These are phyloP conservation scores for Daedaleopsis sinensis DNA, from an alignment of 768 basidiomycete genomes.

Conservation along the genomic window DNA sequence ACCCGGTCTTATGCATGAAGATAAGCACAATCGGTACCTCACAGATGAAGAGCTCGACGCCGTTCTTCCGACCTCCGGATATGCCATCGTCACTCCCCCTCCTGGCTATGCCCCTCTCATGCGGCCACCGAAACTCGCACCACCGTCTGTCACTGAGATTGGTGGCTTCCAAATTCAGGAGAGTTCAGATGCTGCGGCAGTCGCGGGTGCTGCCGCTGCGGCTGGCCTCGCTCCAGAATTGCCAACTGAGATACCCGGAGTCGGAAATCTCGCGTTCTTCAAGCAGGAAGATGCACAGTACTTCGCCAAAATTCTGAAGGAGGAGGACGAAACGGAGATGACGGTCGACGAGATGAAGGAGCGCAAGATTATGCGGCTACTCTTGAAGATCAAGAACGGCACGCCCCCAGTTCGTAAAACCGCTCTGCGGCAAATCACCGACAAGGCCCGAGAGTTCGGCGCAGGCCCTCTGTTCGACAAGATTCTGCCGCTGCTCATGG, in stretches of 20 bases:
- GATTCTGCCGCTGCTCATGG: constrained; percentile 97
- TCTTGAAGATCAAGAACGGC: constrained; percentile 99
- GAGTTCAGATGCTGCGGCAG: constrained; percentile 86
- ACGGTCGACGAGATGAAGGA: constrained; percentile 99
- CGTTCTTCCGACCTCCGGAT: constrained; percentile 84
- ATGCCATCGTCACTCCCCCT: constrained; percentile 90
- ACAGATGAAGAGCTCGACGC: constrained; percentile 95
- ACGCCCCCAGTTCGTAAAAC: constrained; percentile 98
- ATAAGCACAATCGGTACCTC: constrained; percentile 95
- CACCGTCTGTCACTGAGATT: constrained; percentile 53
- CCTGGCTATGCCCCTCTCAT: constrained; percentile 87
- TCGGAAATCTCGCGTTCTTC: constrained; percentile 96
- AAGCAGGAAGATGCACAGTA: constrained; percentile 98
- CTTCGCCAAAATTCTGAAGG: constrained; percentile 93
- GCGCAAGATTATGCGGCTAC: constrained; percentile 96
- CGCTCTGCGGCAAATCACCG: constrained; percentile 96
- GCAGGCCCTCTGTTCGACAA: constrained; percentile 99
- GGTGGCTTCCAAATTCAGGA: constrained; percentile 98
- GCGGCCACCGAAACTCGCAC: constrained; percentile 54
- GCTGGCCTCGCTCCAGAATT: constrained; percentile 91
- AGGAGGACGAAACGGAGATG: constrained; percentile 92
- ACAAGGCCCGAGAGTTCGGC: constrained; percentile 98
- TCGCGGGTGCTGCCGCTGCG: constrained; percentile 88
- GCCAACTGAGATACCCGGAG: constrained; percentile 97
- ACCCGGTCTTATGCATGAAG: constrained; percentile 81